Base-by-base conservation (phyloP, 75 land plant genomes). In the Sequoiadendron giganteum region DNA sequence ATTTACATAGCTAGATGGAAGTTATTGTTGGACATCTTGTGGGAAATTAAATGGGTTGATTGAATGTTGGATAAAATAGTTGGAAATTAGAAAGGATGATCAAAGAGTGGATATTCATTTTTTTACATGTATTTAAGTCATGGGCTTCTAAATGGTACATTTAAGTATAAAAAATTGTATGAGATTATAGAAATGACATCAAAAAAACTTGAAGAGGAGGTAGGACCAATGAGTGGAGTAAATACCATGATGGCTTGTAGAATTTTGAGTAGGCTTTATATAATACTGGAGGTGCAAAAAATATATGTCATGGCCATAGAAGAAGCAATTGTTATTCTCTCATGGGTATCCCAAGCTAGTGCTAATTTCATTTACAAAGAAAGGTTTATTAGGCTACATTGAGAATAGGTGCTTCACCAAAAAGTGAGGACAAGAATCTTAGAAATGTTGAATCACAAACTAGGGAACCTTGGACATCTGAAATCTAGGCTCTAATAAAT, bases 1-100 rank as follows among this genome's bases (percentile, higher is more conserved):
- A 21, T 77, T n/a, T 38, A 80, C n/a, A 0, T 79, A 72, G 87
- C 90, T 94, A 68, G 98, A 96, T 89, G 96, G 96, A 79, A 88
- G 92, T 89, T 96, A 90, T 65, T 89, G 86, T 42, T 96, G 98
- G 86, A 86, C 88, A 16, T 90, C 90, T 36, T 96, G 98, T 87
- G 92, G 96, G 14, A 95, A 91, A 92, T 86, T 93, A 73, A 96
- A 93, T 91, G 94, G 95, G 68, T 88, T 96, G 86, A 90, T 96
- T 40, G 92, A 95, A 96, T 96, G 93, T 89, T 97, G 98, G 94
- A 93, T 90, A 84, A 95, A 94, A 89, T 97, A 95, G 87, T 85
- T 97, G 39, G 3, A 86, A 25, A 86, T 93, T 68, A 97, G 97
- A 83, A 95, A 94, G 88, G 95, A 93, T 73, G 95, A 96, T 34